Base-by-base conservation (phyloP, 73 alveolate species). In the Paramecium octaurelia region DNA sequence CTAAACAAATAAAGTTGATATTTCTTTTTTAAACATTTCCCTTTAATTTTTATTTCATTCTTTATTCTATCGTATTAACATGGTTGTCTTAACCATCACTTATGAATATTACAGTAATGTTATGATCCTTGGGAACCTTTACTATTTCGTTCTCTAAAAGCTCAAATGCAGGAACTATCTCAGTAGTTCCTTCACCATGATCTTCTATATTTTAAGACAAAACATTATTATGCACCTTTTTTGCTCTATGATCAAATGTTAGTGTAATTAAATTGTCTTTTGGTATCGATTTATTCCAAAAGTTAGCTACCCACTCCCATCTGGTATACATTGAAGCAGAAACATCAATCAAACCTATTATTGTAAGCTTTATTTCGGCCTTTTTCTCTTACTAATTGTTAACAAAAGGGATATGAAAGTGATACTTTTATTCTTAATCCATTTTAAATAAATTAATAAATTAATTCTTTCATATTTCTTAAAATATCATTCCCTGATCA, bases 321-420 rank as follows among this genome's bases (percentile, higher is more conserved):
- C 91, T 71, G 29, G 54, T 40, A 20, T 59, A 70, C 94, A 89
- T 89, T 18, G 94, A 89, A 1, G 92, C 94, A 11, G 94, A 89
- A n/a, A 91, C 94, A 89, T 89, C 94, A 10, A 89, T 68, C 29
- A 89, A 73, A 24, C 94, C 94, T 14, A 89, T 83, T 11, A 89
- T 73, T 73, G 87, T 73, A 10, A 73, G 35, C 3, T 31, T 34
- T 27, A 2, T 24, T 3, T 59, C 77, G 1, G 20, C 77, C 38
- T 59, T 59, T 29, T 59, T 59, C 43, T 21, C 16, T 10, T 59
- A 18, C 9, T 59, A 59, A 59, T 12, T 48, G 24, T 29, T 29
- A 21, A 59, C 38, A 59, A 59, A 59, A 29, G 77, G 77, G 20
- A 59, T 59, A 20, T 59, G 77, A 59, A 24, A 59, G 38, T 59